Evolutionary conservation across 169 alveolate species (phyloP).

Genomic region (Theileria sp.): DNA sequence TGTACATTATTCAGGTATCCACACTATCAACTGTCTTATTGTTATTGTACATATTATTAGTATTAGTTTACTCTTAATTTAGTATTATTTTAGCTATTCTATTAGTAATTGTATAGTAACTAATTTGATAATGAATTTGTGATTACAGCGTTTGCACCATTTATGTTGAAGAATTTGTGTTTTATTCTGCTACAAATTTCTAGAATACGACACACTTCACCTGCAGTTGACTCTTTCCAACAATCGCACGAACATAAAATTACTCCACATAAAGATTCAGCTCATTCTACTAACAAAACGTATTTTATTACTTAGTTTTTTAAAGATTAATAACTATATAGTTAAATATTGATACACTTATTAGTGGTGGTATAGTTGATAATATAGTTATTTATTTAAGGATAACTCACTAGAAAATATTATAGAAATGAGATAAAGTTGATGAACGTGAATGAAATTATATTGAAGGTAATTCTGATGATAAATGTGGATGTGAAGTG

Average conservation of each 20-base stretch:
- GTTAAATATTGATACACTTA: too few species aligned
- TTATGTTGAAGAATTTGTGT: constrained; percentile 57
- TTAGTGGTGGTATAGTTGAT: too few species aligned
- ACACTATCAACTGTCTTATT: not conserved
- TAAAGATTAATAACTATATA: not conserved
- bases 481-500: constrained; percentile 52
- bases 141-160: constrained; percentile 37
- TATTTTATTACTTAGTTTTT: not conserved
- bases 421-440: constrained; percentile 1
- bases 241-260: not conserved
- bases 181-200: constrained; percentile 49
- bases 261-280: not conserved
- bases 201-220: constrained; percentile 56
- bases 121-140: not conserved
- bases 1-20: constrained; percentile 19
- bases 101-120: not conserved
- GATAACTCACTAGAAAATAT: not conserved
- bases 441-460: constrained; percentile 26
- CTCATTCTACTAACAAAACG: not conserved
- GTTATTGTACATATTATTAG: not conserved
- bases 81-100: not conserved
- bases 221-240: constrained; percentile 36
- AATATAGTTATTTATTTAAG: not conserved
- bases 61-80: not conserved
- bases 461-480: constrained; percentile 36